These are phyloP conservation scores for Penicillium lividum DNA, from an alignment of 495 filamentous ascomycete species.

Conservation along the genomic window DNA sequence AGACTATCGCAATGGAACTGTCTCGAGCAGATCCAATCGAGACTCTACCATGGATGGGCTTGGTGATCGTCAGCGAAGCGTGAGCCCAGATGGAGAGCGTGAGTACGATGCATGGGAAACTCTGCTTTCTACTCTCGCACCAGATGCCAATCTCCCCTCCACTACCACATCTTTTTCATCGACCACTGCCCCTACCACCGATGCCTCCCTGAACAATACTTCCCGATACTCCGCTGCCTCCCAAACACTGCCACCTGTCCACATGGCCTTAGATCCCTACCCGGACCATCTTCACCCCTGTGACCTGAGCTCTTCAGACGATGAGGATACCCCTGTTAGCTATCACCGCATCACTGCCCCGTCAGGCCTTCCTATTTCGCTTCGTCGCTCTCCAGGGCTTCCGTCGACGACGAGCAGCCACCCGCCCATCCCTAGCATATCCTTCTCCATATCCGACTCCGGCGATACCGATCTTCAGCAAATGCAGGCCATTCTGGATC, in stretches of 20 bases:
- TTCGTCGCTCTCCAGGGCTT: conserved; percentile 31
- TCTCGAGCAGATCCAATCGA: conserved; percentile 20
- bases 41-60: conserved; percentile 63
- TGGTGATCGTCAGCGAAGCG: conserved; percentile 79
- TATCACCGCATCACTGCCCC: conserved; percentile 13
- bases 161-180: conserved; percentile 79
- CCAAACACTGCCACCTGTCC: conserved; percentile 29
- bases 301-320: conserved; percentile 41
- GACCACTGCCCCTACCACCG: conserved; percentile 51
- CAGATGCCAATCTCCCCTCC: conserved; percentile 78
- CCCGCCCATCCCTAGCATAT: conserved; percentile 41
- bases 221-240: conserved; percentile 41
- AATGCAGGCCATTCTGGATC: conserved; percentile 68
- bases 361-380: conserved; percentile 20
- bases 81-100: conserved; percentile 68
- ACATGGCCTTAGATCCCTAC: conserved; percentile 41
- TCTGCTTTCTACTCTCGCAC: conserved; percentile 74
- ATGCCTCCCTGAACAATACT: conserved; percentile 22
- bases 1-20: conserved; percentile 29
- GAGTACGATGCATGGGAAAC: conserved; percentile 71
- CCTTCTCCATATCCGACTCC: conserved; percentile 36
- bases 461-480: conserved; percentile 52
- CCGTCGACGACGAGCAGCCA: conserved; percentile 42
- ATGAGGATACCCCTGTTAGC: conserved; percentile 26
- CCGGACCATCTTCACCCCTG: conserved; percentile 45